phyloP scores from a whole-genome alignment of 768 basidiomycete species.

The Boletus rufocinnamomeus region DNA sequence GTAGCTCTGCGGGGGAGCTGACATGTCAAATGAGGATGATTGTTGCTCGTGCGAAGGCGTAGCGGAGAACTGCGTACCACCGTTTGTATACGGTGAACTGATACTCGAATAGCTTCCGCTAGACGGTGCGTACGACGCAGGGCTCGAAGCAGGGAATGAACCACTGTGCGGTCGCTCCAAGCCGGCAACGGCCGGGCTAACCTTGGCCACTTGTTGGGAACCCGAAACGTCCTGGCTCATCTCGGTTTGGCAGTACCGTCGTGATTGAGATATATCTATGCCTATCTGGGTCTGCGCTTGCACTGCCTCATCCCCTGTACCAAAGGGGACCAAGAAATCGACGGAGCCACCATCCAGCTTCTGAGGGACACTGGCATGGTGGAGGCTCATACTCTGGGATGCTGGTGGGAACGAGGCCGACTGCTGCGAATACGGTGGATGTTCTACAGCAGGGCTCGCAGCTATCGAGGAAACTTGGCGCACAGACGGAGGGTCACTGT shows the following conservation, averaged over 20 bases:
- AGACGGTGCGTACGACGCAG: slow-evolving; percentile 28
- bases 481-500: slow-evolving; percentile 10
- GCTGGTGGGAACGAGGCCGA: slow-evolving; percentile 13
- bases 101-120: slow-evolving; percentile 28
- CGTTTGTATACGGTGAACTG: slow-evolving; percentile 28
- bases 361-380: slow-evolving; percentile 9
- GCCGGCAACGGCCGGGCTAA: slow-evolving; percentile 1
- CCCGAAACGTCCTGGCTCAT: slow-evolving; percentile 11
- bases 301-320: slow-evolving; percentile 18
- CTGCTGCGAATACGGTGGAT: slow-evolving; percentile 15
- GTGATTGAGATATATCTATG: slow-evolving; percentile 20
- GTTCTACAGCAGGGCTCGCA: slow-evolving; percentile 15
- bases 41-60: slow-evolving; percentile 27
- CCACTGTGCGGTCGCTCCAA: slow-evolving; percentile 29
- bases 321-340: slow-evolving; percentile 31
- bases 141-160: slow-evolving; percentile 24
- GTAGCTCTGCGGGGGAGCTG: slow-evolving; percentile 20
- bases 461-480: slow-evolving; percentile 16
- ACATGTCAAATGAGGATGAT: slow-evolving; percentile 24
- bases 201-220: slow-evolving; percentile 15
- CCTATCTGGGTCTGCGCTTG: slow-evolving; percentile 16
- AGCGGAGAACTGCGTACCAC: slow-evolving; percentile 17
- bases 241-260: slow-evolving; percentile 16
- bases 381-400: slow-evolving; percentile 6
- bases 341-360: slow-evolving; percentile 18